Base-by-base conservation (phyloP, 371 early-diverging fungal species). In the Neoconidiobolus thromboides region DNA sequence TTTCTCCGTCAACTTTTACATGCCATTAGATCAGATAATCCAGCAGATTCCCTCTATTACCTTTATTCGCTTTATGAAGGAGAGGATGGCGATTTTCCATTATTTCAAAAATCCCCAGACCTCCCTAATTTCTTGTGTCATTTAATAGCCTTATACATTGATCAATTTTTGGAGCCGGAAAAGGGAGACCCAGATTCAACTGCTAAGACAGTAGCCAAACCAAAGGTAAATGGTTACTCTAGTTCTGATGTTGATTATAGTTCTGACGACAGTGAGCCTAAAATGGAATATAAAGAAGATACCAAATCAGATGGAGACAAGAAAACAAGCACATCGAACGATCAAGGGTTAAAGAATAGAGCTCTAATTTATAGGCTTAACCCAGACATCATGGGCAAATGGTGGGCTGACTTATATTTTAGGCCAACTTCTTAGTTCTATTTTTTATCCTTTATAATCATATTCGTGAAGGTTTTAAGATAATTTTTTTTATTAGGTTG, bases 91-190 rank as follows among this genome's bases (percentile, higher is more conserved):
- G 40, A 55, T 14, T 42, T 55, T 42, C 38, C 26, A 12, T 42
- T 55, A 10, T 41, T 55, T 5, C 55, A 55, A 5, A 41, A 26
- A 5, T 7, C 55, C 3, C 55, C 55, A 5, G 55, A 55, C 14
- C 40, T 55, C 3, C 40, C 38, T 42, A 15, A 41, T 3, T 55
- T 55, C 55, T 5, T 55, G 55, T 40, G 41, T 42, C 55, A 55
- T 41, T 41, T 55, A 15, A 26, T 60, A 49, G 0, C 43, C 40
- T 38, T 50, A 6, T 2, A 57, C 44, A 26, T 60, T 60, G 43
- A 55, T 4, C 61, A 60, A 38, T 63, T 62, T 36, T 40, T 51
- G 2, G 12, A 63, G 4, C 48, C 55, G 37, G 12, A 36, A 5
- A 5, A 5, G 9, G 5, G 5, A 5, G 12, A 41, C 55, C 40